A percentile compares a stretch with the other conserved stretches of the same genome.
These are phyloP conservation scores for Solanum gracilifrons DNA, from an alignment of 257 asterid genomes.

Conservation along the genomic window DNA sequence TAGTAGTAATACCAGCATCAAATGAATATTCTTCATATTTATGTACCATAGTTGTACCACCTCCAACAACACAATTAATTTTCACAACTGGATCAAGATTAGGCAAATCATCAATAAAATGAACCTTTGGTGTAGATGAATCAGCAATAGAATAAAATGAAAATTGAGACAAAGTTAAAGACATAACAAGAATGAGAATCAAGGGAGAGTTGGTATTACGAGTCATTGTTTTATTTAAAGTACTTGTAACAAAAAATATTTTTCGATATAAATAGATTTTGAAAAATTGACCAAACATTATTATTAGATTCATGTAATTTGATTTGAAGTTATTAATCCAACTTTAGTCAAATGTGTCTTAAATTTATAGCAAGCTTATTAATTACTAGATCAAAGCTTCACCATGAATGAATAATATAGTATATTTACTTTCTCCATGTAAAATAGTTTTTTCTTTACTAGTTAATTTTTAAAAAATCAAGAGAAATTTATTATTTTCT, in stretches of 20 bases:
- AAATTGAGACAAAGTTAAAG: neutral
- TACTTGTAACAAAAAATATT: neutral
- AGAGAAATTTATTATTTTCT: too few relatives aligned
- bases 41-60: neutral
- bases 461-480: too few relatives aligned
- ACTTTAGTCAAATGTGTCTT: neutral
- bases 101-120: neutral
- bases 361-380: neutral
- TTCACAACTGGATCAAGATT: neutral
- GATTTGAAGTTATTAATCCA: neutral
- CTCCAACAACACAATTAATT: neutral
- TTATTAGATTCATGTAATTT: neutral
- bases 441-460: too few relatives aligned
- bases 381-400: neutral
- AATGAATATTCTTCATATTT: neutral
- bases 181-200: neutral
- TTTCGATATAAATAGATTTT: neutral
- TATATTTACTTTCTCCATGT: neutral
- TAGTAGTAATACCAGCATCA: neutral
- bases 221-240: neutral
- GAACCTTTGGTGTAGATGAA: neutral
- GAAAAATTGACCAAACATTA: neutral
- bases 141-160: neutral
- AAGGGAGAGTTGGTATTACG: neutral
- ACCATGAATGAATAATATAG: neutral